Conservation (phyloP, 768 basidiomycete species). For the Tulasnella sp. region DNA sequence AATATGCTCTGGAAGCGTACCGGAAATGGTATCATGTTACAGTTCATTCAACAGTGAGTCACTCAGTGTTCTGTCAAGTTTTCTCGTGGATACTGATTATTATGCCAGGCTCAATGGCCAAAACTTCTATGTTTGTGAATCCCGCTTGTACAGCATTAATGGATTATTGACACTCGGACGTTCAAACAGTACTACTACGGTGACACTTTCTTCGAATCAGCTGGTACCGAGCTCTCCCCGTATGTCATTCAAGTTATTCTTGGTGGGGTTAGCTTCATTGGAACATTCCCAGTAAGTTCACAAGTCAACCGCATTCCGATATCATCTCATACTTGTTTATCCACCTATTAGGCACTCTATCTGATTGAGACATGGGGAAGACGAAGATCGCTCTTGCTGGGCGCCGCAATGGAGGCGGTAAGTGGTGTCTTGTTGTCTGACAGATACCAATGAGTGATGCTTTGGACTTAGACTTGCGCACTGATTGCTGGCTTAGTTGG, state of each 20-base stretch:
- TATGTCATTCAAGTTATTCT: constrained; percentile 66
- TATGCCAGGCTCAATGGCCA: constrained; percentile 40
- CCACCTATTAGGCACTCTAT: constrained; percentile 33
- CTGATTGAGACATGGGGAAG: constrained; percentile 68
- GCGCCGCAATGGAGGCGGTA: constrained; percentile 43
- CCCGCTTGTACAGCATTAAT: neutral
- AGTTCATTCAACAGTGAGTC: constrained; percentile 58
- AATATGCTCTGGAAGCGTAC: constrained; percentile 64
- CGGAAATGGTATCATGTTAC: constrained; percentile 68
- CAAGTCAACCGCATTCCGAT: neutral
- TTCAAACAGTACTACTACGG: constrained; percentile 56
- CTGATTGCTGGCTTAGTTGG: constrained; percentile 50
- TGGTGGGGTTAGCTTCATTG: constrained; percentile 60
- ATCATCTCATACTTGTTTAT: neutral
- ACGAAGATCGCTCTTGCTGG: constrained; percentile 52
- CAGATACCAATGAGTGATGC: neutral
- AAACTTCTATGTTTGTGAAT: constrained; percentile 56
- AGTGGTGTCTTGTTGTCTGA: neutral
- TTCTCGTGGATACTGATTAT: neutral
- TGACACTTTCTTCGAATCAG: constrained; percentile 66
- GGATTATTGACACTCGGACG: neutral
- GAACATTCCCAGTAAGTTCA: constrained; percentile 40
- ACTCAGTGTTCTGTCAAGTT: neutral
- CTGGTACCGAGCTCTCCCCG: constrained; percentile 51
- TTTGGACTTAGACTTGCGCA: constrained; percentile 15